A percentile compares a stretch with the other conserved stretches of the same genome.
Conservation (phyloP, 1,284 basidiomycete genomes). For the Quambalaria eucalypti region DNA sequence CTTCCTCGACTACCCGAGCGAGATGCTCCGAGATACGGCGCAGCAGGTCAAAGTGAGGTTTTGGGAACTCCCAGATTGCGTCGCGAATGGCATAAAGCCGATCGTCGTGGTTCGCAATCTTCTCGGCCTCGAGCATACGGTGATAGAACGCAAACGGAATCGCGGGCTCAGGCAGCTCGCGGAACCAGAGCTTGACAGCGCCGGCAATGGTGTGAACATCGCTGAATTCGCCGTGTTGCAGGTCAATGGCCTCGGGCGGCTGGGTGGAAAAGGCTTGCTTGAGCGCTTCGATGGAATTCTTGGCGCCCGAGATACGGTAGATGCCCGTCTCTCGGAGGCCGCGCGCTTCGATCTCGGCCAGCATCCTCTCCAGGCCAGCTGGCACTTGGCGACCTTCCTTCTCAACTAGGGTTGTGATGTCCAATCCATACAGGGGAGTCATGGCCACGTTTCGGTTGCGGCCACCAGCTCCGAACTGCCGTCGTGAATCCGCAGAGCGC, state of each 20-base stretch:
- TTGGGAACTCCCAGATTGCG: constrained; percentile 37
- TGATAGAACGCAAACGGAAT: constrained; percentile 43
- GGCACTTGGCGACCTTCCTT: constrained; percentile 31
- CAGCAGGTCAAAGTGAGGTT: constrained; percentile 36
- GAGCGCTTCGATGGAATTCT: constrained; percentile 34
- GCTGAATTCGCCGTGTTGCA: constrained; percentile 31
- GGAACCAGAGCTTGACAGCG: constrained; percentile 41
- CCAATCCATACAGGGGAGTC: constrained; percentile 28
- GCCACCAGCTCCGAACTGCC: no score
- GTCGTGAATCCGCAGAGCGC: background rate
- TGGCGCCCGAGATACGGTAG: constrained; percentile 44
- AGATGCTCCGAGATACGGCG: constrained; percentile 38
- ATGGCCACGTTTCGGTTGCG: constrained; percentile 1
- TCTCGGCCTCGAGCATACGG: constrained; percentile 36
- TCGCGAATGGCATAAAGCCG: constrained; percentile 39
- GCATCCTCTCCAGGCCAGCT: constrained; percentile 37
- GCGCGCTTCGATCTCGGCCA: constrained; percentile 41
- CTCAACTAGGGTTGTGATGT: constrained; percentile 23
- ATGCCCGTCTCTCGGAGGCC: constrained; percentile 44
- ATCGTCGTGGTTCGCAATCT: constrained; percentile 30
- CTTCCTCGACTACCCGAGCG: constrained; percentile 31
- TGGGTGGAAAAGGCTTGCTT: constrained; percentile 24
- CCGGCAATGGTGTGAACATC: constrained; percentile 44
- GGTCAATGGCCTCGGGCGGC: constrained; percentile 25
- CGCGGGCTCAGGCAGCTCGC: constrained; percentile 44